phyloP scores from a whole-genome alignment of 1,284 basidiomycete species.

The Apiotrichum mycotoxinovorans region DNA sequence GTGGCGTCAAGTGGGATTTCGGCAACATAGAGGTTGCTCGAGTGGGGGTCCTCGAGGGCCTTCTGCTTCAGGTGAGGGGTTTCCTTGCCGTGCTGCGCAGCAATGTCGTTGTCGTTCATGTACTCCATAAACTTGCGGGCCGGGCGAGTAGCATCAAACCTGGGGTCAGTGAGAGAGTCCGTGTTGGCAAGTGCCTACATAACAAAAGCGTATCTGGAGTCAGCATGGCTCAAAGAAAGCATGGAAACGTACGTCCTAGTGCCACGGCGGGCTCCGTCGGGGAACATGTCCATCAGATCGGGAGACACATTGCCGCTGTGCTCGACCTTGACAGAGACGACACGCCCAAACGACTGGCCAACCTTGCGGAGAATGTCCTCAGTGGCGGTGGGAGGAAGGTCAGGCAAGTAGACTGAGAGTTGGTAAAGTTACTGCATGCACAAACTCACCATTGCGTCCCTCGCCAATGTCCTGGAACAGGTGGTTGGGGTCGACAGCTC shows the following conservation, averaged over 20 bases:
- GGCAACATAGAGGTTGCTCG: conserved; percentile 41
- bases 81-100: conserved; percentile 39
- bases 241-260: conserved; percentile 3
- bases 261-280: conserved; percentile 1
- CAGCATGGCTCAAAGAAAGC: neutral
- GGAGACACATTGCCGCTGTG: neutral
- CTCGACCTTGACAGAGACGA: conserved; percentile 28
- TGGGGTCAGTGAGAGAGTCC: conserved; percentile 6
- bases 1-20: conserved; percentile 31
- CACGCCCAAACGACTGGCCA: conserved; percentile 30
- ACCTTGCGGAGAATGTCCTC: conserved; percentile 22
- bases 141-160: conserved; percentile 28
- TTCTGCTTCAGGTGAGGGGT: conserved; percentile 39
- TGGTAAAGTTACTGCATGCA: neutral
- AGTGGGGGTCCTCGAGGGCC: conserved; percentile 37
- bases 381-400: conserved; percentile 16
- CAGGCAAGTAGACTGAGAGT: conserved; percentile 31
- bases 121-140: conserved; percentile 27
- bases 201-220: conserved; percentile 31
- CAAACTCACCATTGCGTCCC: conserved; percentile 32
- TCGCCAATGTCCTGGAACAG: conserved; percentile 12
- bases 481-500: neutral
- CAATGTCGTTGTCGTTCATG: conserved; percentile 16
- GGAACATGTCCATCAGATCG: conserved; percentile 13
- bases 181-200: conserved; percentile 21